Base-by-base conservation (phyloP, 148 eudicot genomes). In the Silene conica region DNA sequence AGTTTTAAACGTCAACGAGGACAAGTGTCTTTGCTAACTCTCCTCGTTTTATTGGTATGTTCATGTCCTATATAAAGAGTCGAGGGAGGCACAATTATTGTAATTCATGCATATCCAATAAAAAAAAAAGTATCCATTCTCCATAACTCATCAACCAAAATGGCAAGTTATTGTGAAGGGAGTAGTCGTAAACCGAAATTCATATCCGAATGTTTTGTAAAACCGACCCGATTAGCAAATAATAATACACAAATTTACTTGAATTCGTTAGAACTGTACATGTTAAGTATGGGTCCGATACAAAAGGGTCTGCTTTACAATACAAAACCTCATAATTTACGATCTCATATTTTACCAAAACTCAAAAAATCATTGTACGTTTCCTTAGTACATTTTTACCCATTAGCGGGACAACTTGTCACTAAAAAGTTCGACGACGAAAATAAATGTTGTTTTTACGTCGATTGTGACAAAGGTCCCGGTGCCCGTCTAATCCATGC, bases 401-500 rank as follows among this genome's bases (percentile, higher is more conserved):
- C 72, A 1, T 69, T 69, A 69, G 72, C 58, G 0, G 72, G 72
- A 15, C 41, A 63, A 3, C 14, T 66, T 5, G 20, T 10, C 4
- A 50, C 56, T 10, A 46, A 19, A 22, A 48, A 46, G 20, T 5
- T 18, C 55, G 15, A 25, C 4, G 55, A 68, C 1, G 18, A 66
- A 9, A 21, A 71, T 10, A 15, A 62, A 18, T 56, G 63, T 56
- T 56, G 25, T 14, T 43, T 75, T 19, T 65, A 14, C 1, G 26
- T 75, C 8, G 59, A 52, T 21, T 83, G 86, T 41, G 79, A 82
- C 59, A 82, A 87, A 62, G 83, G 74, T 41, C 74, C 81, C 46
- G 92, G 92, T 1, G 86, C 68, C 0, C 72, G 78, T 1, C 78
- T 88, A 63, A 18, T 84, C 21, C 84, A 86, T 54, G 86, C 50